These are phyloP conservation scores for Litchi chinensis DNA, from an alignment of 345 rosid genomes.

Conservation along the genomic window DNA sequence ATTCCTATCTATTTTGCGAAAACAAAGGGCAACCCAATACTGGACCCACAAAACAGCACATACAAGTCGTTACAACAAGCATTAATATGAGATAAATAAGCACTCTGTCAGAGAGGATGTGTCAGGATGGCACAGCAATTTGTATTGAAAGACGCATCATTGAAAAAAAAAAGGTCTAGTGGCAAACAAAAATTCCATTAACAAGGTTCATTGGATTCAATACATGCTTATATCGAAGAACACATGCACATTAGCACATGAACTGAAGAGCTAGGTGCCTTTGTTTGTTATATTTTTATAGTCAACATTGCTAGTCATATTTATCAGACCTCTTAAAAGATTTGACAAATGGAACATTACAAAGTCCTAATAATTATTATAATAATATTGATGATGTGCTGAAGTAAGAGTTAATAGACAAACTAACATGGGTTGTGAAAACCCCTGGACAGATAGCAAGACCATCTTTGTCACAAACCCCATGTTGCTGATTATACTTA, in stretches of 20 bases:
- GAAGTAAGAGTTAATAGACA: not conserved
- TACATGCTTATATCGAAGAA: not conserved
- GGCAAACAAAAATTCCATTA: not conserved
- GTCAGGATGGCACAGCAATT: not conserved
- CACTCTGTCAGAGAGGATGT: not conserved
- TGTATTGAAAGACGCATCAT: not conserved
- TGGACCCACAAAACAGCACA: not conserved
- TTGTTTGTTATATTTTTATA: not conserved
- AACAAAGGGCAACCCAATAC: not conserved
- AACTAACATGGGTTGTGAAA: conserved; percentile 74
- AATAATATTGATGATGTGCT: not conserved
- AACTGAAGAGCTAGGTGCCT: not conserved
- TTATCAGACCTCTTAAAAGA: not conserved
- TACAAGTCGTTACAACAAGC: not conserved
- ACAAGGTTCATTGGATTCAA: not conserved
- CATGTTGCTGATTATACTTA: conserved; percentile 79
- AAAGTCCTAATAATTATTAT: not conserved
- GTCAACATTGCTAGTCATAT: not conserved
- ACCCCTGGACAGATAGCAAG: conserved; percentile 88
- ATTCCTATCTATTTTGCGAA: not conserved
- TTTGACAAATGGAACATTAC: not conserved
- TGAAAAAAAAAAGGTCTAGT: not conserved
- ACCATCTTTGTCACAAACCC: conserved; percentile 78
- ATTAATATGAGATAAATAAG: not conserved
- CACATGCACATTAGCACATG: not conserved